Percentiles rank a stretch among this genome's conserved stretches.
These are phyloP conservation scores for Rhododendron williamsianum DNA, from an alignment of 148 eudicot genomes.

Conservation along the genomic window DNA sequence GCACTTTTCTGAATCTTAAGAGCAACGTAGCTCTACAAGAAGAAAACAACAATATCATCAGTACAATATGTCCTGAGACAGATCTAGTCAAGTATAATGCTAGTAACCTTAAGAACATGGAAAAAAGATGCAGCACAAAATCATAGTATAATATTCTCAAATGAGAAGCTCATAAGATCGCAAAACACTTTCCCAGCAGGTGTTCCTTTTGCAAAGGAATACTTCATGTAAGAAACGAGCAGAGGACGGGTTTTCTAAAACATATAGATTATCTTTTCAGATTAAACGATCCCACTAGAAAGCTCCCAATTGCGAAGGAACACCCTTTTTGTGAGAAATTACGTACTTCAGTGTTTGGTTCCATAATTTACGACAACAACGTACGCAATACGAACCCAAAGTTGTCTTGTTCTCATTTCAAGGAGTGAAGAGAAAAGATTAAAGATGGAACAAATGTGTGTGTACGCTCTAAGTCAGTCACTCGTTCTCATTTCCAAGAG, in stretches of 20 bases:
- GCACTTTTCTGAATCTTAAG: constrained; percentile 98
- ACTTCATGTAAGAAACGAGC: neutral
- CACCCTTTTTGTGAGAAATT: neutral
- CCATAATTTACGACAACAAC: neutral
- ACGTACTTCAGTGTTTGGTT: neutral
- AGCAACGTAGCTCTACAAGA: constrained; percentile 63
- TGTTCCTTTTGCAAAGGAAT: neutral
- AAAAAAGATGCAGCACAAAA: neutral
- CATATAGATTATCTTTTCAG: neutral
- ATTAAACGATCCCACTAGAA: neutral
- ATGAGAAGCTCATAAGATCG: neutral
- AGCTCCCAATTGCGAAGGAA: neutral
- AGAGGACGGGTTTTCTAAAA: neutral
- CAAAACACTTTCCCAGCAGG: neutral
- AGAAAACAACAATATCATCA: neutral
- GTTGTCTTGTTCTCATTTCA: neutral
- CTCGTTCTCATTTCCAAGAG: neutral
- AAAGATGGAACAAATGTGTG: neutral
- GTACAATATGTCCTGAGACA: neutral
- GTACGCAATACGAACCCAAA: neutral
- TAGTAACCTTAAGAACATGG: neutral
- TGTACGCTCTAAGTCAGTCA: neutral
- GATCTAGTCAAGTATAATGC: neutral
- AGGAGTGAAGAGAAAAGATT: neutral
- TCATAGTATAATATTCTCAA: neutral